These are phyloP conservation scores for Tinospora cordifolia DNA, from an alignment of 164 flowering plant species.

Conservation along the genomic window DNA sequence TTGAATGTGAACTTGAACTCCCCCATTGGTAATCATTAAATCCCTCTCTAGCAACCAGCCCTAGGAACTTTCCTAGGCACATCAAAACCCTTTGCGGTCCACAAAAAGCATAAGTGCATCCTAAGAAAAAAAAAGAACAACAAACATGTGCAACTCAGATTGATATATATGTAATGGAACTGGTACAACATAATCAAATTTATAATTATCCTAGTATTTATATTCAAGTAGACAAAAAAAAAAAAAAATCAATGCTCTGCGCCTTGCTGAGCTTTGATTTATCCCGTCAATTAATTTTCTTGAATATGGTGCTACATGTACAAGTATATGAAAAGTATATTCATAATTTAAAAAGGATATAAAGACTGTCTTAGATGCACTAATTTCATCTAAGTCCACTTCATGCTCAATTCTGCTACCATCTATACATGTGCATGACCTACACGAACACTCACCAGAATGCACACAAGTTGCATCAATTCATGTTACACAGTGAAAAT, in stretches of 20 bases:
- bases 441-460: slow-evolving; percentile 20
- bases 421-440: slow-evolving; percentile 67
- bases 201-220: slow-evolving; percentile 47
- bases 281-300: slow-evolving; percentile 73
- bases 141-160: background rate
- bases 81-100: slow-evolving; percentile 74
- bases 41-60: slow-evolving; percentile 28
- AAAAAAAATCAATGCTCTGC: slow-evolving; percentile 72
- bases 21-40: slow-evolving; percentile 47
- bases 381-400: slow-evolving; percentile 44
- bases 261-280: slow-evolving; percentile 69
- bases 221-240: slow-evolving; percentile 52
- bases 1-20: slow-evolving; percentile 54
- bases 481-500: background rate
- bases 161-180: background rate
- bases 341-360: background rate
- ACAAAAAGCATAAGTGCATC: slow-evolving; percentile 68
- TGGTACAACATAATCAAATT: background rate
- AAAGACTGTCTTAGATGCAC: slow-evolving; percentile 41
- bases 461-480: background rate
- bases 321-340: background rate
- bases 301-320: slow-evolving; percentile 59
- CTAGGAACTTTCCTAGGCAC: slow-evolving; percentile 57
- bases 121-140: slow-evolving; percentile 22
- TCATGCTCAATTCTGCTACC: slow-evolving; percentile 49